These are phyloP conservation scores for Thinopyrum elongatum DNA, from an alignment of 176 grass and related monocot species.

Conservation along the genomic window DNA sequence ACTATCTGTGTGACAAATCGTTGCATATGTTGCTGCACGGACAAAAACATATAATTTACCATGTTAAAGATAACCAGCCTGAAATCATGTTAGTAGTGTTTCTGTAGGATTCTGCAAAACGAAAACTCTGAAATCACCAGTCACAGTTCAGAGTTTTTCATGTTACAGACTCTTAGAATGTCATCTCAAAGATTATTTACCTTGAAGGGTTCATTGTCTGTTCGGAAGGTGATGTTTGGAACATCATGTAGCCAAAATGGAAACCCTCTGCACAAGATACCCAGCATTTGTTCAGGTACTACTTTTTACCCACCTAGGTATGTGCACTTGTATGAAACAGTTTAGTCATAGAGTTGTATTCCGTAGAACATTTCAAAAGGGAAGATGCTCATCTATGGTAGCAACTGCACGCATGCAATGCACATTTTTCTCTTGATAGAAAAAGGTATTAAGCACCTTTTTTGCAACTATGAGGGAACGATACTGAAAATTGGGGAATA, in stretches of 20 bases:
- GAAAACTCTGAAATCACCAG: background rate
- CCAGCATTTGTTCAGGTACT: constrained; percentile 11
- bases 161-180: background rate
- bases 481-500: background rate
- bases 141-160: background rate
- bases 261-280: constrained; percentile 56
- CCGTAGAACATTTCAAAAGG: background rate
- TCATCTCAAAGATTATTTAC: constrained; percentile 23
- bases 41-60: background rate
- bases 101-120: constrained; percentile 17
- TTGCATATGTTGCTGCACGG: constrained; percentile 70
- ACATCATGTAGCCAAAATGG: constrained; percentile 69
- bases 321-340: background rate
- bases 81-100: background rate
- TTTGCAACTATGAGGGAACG: background rate
- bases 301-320: background rate
- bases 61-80: background rate
- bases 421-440: background rate
- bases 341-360: background rate
- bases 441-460: background rate
- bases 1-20: constrained; percentile 60
- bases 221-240: constrained; percentile 57
- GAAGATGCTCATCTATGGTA: background rate
- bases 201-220: constrained; percentile 59
- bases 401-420: background rate